Percentiles rank a stretch among this genome's conserved stretches.
These are phyloP conservation scores for Aspergillus affinis DNA, from an alignment of 495 filamentous ascomycete genomes.

Conservation along the genomic window DNA sequence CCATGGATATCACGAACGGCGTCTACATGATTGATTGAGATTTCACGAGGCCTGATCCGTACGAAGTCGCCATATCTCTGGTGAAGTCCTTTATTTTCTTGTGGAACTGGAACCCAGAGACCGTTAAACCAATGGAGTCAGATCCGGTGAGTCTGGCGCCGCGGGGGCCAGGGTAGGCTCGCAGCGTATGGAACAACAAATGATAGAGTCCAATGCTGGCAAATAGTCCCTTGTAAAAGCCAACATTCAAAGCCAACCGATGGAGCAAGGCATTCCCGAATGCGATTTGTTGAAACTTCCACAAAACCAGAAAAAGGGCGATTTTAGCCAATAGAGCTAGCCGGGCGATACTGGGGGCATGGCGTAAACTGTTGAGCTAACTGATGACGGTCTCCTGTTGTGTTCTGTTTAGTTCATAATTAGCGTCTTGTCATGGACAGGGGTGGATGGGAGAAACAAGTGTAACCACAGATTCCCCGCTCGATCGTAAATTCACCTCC, in stretches of 20 bases:
- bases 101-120: conserved; percentile 21
- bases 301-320: background rate
- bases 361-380: background rate
- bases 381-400: background rate
- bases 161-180: conserved; percentile 38
- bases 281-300: background rate
- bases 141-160: conserved; percentile 37
- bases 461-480: background rate
- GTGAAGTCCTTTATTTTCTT: conserved; percentile 13
- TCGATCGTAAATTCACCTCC: background rate
- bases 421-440: background rate
- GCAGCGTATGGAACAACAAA: conserved; percentile 40
- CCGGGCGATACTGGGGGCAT: background rate
- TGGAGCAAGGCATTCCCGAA: background rate
- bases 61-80: conserved; percentile 42
- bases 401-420: background rate
- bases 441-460: background rate
- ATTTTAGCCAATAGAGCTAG: background rate
- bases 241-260: background rate
- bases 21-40: conserved; percentile 27
- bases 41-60: conserved; percentile 37
- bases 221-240: conserved; percentile 24
- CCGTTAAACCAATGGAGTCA: conserved; percentile 29
- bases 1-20: conserved; percentile 28
- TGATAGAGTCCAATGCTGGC: conserved; percentile 48